A percentile compares a stretch with the other conserved stretches of the same genome.
Conservation (phyloP, 306 rosid genomes). For the Prunus salicina region DNA sequence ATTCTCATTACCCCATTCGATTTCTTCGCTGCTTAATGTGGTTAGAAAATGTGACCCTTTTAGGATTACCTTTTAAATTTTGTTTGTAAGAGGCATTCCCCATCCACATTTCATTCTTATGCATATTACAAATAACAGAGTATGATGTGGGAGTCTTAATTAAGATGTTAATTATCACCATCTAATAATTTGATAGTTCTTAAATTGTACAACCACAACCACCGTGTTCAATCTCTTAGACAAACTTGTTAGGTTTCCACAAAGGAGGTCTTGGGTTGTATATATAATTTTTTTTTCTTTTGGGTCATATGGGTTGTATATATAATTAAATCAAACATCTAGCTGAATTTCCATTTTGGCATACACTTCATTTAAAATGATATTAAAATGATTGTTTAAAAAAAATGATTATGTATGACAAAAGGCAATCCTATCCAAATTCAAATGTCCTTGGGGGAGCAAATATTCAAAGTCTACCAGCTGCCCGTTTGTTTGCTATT, state of each 20-base stretch:
- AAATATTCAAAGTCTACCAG: too few relatives aligned
- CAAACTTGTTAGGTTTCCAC: neutral
- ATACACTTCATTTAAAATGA: slow-evolving; percentile 2
- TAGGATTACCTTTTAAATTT: neutral
- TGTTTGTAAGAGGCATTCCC: too few relatives aligned
- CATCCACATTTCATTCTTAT: too few relatives aligned
- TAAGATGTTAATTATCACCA: neutral
- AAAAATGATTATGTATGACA: neutral
- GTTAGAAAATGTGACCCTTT: neutral
- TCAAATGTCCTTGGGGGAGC: neutral
- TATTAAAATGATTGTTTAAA: neutral
- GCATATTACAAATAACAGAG: too few relatives aligned
- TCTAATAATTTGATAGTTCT: neutral
- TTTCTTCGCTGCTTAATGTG: too few relatives aligned
- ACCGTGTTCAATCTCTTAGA: neutral
- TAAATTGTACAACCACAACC: neutral
- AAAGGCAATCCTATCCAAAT: neutral
- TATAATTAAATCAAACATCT: neutral
- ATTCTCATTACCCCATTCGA: too few relatives aligned
- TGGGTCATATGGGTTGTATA: too few relatives aligned
- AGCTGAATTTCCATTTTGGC: neutral
- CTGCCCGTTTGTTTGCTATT: neutral
- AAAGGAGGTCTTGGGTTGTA: neutral
- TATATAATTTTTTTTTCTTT: too few relatives aligned
- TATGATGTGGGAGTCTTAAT: neutral